Conservation (phyloP, 1,284 basidiomycete species). For the Sporisorium exsertum region DNA sequence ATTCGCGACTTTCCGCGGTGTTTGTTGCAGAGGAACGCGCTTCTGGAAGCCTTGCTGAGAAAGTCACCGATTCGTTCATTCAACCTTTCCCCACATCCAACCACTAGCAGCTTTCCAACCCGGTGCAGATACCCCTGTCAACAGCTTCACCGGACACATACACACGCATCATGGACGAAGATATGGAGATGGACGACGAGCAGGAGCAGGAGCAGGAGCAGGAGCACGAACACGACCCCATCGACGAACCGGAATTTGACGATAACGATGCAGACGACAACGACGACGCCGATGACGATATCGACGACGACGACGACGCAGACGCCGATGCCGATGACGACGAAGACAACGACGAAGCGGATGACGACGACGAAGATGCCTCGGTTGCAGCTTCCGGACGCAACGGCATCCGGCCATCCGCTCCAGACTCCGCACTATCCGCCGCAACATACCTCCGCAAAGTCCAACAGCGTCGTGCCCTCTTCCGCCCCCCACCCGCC, state of each 20-base stretch:
- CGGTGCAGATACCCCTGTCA: not conserved
- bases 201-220: conserved; percentile 46
- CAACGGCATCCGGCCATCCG: conserved; percentile 15
- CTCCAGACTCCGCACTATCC: conserved; percentile 25
- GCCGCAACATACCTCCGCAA: conserved; percentile 38
- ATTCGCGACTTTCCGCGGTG: conserved; percentile 2
- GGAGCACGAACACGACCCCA: conserved; percentile 17
- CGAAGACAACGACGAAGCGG: conserved; percentile 27
- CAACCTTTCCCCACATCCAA: not conserved
- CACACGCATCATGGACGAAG: conserved; percentile 40
- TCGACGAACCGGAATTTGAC: conserved; percentile 38
- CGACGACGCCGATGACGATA: conserved; percentile 23
- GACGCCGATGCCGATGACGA: conserved; percentile 27
- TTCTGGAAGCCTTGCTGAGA: not conserved
- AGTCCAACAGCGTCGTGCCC: conserved; percentile 28
- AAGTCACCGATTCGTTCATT: not conserved
- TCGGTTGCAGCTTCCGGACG: conserved; percentile 18
- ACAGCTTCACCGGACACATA: not conserved
- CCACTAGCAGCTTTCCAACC: not conserved
- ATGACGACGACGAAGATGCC: conserved; percentile 20
- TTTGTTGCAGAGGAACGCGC: not conserved
- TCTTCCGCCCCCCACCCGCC: conserved; percentile 29
- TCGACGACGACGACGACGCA: conserved; percentile 28
- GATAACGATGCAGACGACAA: conserved; percentile 28
- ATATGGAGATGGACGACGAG: conserved; percentile 53